These are phyloP conservation scores for Ilex aquifolium DNA, from an alignment of 257 asterid species.

Conservation along the genomic window DNA sequence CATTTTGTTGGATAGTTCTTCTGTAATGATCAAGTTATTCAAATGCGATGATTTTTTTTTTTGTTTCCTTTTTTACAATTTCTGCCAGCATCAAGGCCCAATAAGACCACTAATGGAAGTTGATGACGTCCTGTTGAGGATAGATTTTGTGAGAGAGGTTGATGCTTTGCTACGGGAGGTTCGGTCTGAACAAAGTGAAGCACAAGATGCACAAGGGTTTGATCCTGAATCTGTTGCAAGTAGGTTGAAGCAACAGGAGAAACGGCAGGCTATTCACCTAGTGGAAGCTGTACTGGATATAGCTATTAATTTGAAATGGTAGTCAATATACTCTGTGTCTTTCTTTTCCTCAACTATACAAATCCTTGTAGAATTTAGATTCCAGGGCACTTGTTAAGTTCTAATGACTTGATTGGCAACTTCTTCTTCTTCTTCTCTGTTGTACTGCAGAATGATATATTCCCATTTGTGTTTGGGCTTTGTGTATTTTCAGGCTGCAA, in stretches of 20 bases:
- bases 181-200: conserved; percentile 37
- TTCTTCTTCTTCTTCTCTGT: too few species aligned
- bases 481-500: neutral
- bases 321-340: conserved; percentile 15
- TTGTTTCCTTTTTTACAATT: neutral
- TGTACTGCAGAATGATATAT: too few species aligned
- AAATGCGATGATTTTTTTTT: conserved; percentile 4
- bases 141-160: conserved; percentile 82
- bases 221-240: conserved; percentile 79
- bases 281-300: conserved; percentile 71
- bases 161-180: conserved; percentile 71
- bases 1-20: neutral
- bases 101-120: conserved; percentile 51
- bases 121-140: conserved; percentile 74
- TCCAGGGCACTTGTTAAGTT: neutral
- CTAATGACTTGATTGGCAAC: too few species aligned
- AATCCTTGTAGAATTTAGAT: neutral
- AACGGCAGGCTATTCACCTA: conserved; percentile 70
- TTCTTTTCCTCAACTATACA: too few species aligned
- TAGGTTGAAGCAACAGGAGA: conserved; percentile 82
- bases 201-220: conserved; percentile 36
- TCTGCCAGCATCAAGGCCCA: conserved; percentile 76
- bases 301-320: conserved; percentile 72
- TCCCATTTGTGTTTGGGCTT: too few species aligned
- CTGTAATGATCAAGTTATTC: neutral